Evolutionary conservation across 768 basidiomycete species (phyloP), one percentile per base, ranked within the genome.

Genomic region (Kwoniella europaea): DNA sequence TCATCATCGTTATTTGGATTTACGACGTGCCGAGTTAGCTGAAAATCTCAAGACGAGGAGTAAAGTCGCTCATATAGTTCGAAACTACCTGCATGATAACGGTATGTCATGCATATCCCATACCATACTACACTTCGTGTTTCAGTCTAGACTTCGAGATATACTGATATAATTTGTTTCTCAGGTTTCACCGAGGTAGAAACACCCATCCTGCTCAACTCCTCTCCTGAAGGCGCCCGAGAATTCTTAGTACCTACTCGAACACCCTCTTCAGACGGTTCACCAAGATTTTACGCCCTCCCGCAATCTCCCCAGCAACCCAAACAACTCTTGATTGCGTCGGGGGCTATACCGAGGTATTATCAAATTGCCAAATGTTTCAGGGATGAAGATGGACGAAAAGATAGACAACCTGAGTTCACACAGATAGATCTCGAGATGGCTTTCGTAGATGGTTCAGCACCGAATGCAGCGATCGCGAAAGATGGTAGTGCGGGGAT

Each of bases 371-470:
- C 95, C 15, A 89, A 89, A 74, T 98, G 95, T 84, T 98, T 98
- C 86, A 89, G 95, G 56, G 95, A 98, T 83, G 95, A 98, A 84
- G 93, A 93, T 79, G 94, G 94, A 4, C 88, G 95, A 67, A 94
- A 92, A 83, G 95, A 98, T 82, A 88, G 95, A 55, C 95, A 98
- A 80, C 94, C 95, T 0, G 95, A 98, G 83, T 98, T 98, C 84
- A 98, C 95, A 22, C 95, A 98, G 85, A 86, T 98, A 71, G 95
- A 98, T 88, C 84, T 98, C 72, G 95, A 98, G 85, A 95, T 97
- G 92, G 93, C 91, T 2, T 98, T 91, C 84, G 90, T 95, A 18
- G 91, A 91, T 9, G 97, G 95, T 90, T 91, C 81, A 13, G 72
- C 79, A 1, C 90, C 60, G 74, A 71, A 41, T 10, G 62, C 27